Evolutionary conservation across 192 early-diverging fungal species (phyloP).

Genomic region (Dissophora ornata): DNA sequence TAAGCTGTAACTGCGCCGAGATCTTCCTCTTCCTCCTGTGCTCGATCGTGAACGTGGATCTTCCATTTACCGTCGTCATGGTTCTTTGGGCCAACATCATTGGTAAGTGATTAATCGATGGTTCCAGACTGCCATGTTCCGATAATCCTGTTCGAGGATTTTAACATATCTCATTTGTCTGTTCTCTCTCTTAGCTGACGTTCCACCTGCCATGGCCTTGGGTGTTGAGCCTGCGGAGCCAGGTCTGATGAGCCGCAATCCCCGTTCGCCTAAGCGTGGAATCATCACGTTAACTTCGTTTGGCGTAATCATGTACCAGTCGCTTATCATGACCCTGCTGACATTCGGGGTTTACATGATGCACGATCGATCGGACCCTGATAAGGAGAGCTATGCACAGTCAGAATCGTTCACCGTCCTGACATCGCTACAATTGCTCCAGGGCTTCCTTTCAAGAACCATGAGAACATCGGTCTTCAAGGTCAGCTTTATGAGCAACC

Average conservation of each 20-base stretch:
- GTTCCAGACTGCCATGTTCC: too few species aligned
- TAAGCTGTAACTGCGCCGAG: constrained; percentile 94
- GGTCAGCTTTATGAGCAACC: constrained; percentile 81
- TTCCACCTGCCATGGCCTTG: constrained; percentile 93
- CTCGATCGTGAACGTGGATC: constrained; percentile 72
- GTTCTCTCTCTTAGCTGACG: too few species aligned
- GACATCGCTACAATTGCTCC: constrained; percentile 89
- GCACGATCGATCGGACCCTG: constrained; percentile 33
- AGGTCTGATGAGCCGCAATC: constrained; percentile 84
- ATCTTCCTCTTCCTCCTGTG: constrained; percentile 88
- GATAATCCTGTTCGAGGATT: too few species aligned
- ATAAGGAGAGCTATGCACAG: constrained; percentile 51
- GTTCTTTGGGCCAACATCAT: constrained; percentile 98
- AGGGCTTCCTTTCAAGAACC: constrained; percentile 86
- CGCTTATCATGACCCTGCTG: constrained; percentile 71
- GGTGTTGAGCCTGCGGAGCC: constrained; percentile 89
- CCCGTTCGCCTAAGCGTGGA: constrained; percentile 78
- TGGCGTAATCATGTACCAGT: constrained; percentile 74
- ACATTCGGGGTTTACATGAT: constrained; percentile 71
- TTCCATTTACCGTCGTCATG: constrained; percentile 92
- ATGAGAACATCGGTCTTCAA: constrained; percentile 78
- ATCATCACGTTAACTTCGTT: constrained; percentile 69
- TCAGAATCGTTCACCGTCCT: constrained; percentile 77
- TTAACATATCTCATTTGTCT: too few species aligned
- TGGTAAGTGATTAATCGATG: constrained; percentile 46